These are phyloP conservation scores for Platanthera zijinensis DNA, from an alignment of 106 monocot species.

Conservation along the genomic window DNA sequence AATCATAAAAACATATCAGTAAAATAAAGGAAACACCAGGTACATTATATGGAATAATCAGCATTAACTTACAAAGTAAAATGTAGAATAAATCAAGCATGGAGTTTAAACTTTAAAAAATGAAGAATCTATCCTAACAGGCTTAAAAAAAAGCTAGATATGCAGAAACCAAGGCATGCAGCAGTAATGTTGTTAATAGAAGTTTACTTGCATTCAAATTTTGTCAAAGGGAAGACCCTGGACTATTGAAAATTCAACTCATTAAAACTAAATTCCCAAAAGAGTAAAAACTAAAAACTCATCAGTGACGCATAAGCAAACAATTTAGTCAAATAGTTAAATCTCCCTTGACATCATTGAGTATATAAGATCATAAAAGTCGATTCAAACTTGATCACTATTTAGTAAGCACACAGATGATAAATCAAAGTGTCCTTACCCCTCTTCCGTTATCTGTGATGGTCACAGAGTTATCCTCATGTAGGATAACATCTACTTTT, in stretches of 20 bases:
- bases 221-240: not conserved
- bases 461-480: conserved; percentile 84
- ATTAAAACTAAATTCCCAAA: not conserved
- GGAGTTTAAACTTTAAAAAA: not conserved
- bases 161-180: not conserved
- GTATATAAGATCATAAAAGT: not conserved
- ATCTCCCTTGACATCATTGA: not conserved
- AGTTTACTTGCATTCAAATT: not conserved
- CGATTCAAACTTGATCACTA: not conserved
- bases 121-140: not conserved
- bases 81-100: not conserved
- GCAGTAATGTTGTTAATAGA: not conserved
- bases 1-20: conserved; percentile 8
- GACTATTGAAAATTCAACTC: not conserved
- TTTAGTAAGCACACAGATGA: not conserved
- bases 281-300: not conserved
- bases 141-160: not conserved
- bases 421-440: conserved; percentile 33
- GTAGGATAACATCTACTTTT: conserved; percentile 69
- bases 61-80: not conserved
- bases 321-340: not conserved
- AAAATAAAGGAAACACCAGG: not conserved
- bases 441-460: conserved; percentile 92
- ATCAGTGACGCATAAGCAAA: not conserved
- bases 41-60: not conserved